Base-by-base conservation (phyloP, 805 yeast species). In the Ogataea chonburiensis region DNA sequence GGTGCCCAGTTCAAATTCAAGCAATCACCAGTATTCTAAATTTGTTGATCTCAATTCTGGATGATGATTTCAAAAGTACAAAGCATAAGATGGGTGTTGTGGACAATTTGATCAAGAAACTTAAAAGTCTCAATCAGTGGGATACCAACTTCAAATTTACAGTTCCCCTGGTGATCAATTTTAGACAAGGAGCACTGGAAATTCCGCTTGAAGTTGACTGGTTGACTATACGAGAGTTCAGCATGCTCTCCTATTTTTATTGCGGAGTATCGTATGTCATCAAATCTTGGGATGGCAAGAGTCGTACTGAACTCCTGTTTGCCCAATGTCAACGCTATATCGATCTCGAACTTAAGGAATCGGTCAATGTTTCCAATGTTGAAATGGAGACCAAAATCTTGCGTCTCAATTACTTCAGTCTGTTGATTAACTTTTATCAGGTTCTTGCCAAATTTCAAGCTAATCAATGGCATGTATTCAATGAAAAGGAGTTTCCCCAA, bases 221-320 rank as follows among this genome's bases (percentile, higher is more conserved):
- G 76, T 37, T 71, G 9, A 57, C 63, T 10, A 57, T 68, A 4
- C 66, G 63, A 26, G 75, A 71, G 38, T 69, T 67, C 47, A 60
- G 63, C 7, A 56, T 68, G 14, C 36, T 63, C 27, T 56, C 68
- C 15, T 70, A 68, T 45, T 63, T 69, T 28, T 47, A 66, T n/a
- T 61, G 68, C 23, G 77, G 73, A 3, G 49, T 72, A 5, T 50
- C 63, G 5, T 61, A 65, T 20, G 42, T 70, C 14, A 49, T 51
- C 11, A 68, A 64, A 24, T 52, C 66, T 1, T 54, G 64, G 50
- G 61, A 60, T 29, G 61, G 60, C 2, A 58, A 55, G 26, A 47
- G 55, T 11, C 59, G 66, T 31, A 52, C 72, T 5, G 46, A 45
- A n/a, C 62, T 58, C 30, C 55, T 67, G 3, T 67, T 71, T 43